These are phyloP conservation scores for Leccinum disarticulatum DNA, from an alignment of 768 basidiomycete species.

Conservation along the genomic window DNA sequence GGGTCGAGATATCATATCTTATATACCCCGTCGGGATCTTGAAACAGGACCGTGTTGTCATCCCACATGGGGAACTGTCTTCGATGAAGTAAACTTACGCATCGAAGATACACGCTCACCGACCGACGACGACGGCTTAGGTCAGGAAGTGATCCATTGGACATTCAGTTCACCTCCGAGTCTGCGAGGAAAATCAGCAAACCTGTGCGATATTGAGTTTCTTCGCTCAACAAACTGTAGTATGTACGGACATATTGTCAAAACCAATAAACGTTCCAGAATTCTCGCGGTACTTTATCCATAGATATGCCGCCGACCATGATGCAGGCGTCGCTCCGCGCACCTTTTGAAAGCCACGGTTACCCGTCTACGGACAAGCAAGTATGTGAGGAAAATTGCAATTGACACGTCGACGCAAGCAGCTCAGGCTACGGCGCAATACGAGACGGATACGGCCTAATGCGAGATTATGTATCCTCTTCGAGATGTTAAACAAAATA, in stretches of 20 bases:
- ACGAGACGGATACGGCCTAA: slow-evolving; percentile 2
- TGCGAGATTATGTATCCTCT: neutral
- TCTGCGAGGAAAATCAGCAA: neutral
- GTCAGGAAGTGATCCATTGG: neutral
- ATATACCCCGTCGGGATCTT: neutral
- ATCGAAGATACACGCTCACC: neutral
- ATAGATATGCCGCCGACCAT: neutral
- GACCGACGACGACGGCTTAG: neutral
- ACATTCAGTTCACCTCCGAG: neutral
- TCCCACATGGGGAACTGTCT: neutral
- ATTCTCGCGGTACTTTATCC: neutral
- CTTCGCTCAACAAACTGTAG: neutral
- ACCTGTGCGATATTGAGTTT: neutral
- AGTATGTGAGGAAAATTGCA: slow-evolving; percentile 1
- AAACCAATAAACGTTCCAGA: neutral
- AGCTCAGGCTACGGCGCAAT: neutral
- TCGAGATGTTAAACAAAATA: neutral
- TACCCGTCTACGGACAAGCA: neutral
- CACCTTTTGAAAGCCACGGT: neutral
- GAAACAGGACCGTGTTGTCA: neutral
- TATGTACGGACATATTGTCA: neutral
- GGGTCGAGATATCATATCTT: neutral
- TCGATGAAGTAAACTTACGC: neutral
- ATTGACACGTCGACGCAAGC: neutral
- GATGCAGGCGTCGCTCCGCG: too few species aligned